Evolutionary conservation across 2,329 filamentous ascomycete species (phyloP).

Genomic region (Colletotrichum caudatum): DNA sequence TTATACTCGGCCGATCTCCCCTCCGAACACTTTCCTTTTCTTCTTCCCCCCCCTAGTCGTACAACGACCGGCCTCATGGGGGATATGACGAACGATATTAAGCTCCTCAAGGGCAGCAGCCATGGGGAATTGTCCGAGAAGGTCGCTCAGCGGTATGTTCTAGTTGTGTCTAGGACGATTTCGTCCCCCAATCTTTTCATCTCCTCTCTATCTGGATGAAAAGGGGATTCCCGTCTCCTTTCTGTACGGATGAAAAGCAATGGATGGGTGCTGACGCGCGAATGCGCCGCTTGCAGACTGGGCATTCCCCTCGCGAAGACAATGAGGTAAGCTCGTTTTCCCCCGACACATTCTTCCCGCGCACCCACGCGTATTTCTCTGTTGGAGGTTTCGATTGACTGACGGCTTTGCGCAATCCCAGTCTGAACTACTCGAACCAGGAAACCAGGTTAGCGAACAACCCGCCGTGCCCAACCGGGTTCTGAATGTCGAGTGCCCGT

Average conservation of each 20-base stretch:
- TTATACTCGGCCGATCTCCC: constrained; percentile 29
- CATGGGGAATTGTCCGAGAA: constrained; percentile 51
- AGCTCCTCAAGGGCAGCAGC: constrained; percentile 52
- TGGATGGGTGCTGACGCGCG: constrained; percentile 6
- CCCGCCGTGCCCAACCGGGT: constrained; percentile 2
- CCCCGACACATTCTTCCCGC: background rate
- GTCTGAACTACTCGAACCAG: constrained; percentile 81
- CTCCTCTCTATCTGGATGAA: too few species aligned
- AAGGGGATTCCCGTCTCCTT: too few species aligned
- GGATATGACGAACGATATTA: constrained; percentile 55
- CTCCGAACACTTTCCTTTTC: constrained; percentile 13
- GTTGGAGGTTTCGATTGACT: constrained; percentile 68
- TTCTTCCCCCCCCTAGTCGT: constrained; percentile 21
- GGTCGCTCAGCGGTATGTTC: constrained; percentile 46
- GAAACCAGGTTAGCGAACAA: constrained; percentile 62
- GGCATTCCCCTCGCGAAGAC: constrained; percentile 40
- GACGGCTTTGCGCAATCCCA: constrained; percentile 16
- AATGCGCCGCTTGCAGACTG: constrained; percentile 21
- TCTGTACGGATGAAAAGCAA: background rate
- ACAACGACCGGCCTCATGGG: constrained; percentile 42
- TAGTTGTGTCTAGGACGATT: too few species aligned
- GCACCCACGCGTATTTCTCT: constrained; percentile 72
- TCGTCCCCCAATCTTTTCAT: background rate
- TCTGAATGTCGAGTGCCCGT: constrained; percentile 19
- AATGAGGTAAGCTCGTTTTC: constrained; percentile 35